phyloP scores from a whole-genome alignment of 495 filamentous ascomycete species.

The Daldinia caldariorum region DNA sequence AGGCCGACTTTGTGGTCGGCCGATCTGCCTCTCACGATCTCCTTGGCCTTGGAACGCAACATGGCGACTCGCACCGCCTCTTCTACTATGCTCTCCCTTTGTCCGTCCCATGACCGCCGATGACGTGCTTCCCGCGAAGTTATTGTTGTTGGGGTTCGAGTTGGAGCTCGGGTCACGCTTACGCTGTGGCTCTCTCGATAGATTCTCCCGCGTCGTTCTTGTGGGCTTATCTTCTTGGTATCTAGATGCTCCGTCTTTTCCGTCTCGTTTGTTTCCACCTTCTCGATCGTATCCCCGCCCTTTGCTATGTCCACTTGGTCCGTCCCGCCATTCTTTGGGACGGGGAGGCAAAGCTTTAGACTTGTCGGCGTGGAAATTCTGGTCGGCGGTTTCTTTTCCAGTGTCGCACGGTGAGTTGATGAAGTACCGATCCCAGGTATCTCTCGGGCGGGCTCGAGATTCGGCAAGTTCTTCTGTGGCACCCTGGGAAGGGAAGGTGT shows the following conservation, averaged over 20 bases:
- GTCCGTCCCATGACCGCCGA: constrained; percentile 17
- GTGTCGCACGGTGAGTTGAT: constrained; percentile 27
- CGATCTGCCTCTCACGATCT: constrained; percentile 32
- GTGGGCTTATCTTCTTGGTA: constrained; percentile 3
- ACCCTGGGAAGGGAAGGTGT: constrained; percentile 50
- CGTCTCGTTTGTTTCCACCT: constrained; percentile 8
- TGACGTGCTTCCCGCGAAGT: constrained; percentile 18
- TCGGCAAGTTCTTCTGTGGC: constrained; percentile 53
- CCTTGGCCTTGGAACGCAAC: constrained; percentile 34
- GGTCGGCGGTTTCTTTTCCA: constrained; percentile 30
- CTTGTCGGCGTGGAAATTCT: constrained; percentile 33
- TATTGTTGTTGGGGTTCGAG: not conserved
- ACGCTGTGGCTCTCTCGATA: constrained; percentile 10
- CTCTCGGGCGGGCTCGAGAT: constrained; percentile 38
- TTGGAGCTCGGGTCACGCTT: constrained; percentile 2
- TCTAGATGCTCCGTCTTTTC: constrained; percentile 3
- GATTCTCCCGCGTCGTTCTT: constrained; percentile 10
- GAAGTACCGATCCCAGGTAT: constrained; percentile 41
- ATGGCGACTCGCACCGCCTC: constrained; percentile 36
- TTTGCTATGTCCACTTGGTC: constrained; percentile 5
- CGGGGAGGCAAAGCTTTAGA: constrained; percentile 18
- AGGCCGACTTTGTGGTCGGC: constrained; percentile 20
- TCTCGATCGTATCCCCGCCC: not conserved
- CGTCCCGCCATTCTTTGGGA: constrained; percentile 25
- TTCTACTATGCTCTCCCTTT: constrained; percentile 27